A percentile compares a stretch with the other conserved stretches of the same genome.
phyloP scores from a whole-genome alignment of 2,329 filamentous ascomycete genomes.

The Aspergillus brunneoviolaceus region DNA sequence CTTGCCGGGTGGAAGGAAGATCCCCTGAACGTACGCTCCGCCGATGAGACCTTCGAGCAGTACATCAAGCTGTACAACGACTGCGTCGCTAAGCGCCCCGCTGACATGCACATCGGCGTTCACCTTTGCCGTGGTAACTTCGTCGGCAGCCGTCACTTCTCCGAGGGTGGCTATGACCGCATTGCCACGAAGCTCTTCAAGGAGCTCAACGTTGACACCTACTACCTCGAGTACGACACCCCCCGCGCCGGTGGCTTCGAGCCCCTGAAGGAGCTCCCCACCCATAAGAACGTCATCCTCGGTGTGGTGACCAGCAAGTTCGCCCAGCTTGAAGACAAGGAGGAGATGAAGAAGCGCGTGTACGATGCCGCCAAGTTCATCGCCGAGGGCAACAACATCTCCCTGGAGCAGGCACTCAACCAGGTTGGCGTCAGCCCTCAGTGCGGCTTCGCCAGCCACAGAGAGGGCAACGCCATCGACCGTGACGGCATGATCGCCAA shows the following conservation, averaged over 20 bases:
- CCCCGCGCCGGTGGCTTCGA: conserved; percentile 65
- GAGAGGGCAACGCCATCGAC: conserved; percentile 68
- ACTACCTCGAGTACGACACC: conserved; percentile 70
- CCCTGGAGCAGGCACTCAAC: conserved; percentile 65
- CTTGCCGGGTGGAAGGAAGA: conserved; percentile 68
- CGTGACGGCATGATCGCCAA: conserved; percentile 73
- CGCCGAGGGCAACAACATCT: conserved; percentile 65
- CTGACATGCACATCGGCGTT: conserved; percentile 73
- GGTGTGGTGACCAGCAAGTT: conserved; percentile 66
- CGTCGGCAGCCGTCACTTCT: conserved; percentile 64
- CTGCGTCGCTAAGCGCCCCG: conserved; percentile 61
- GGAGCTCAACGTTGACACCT: conserved; percentile 63
- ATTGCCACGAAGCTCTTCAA: conserved; percentile 67
- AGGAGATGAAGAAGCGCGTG: conserved; percentile 61
- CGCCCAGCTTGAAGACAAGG: conserved; percentile 61
- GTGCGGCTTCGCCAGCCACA: conserved; percentile 73
- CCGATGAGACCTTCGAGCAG: conserved; percentile 69
- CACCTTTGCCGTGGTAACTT: conserved; percentile 71
- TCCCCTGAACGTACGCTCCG: conserved; percentile 63
- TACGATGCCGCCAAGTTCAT: conserved; percentile 65
- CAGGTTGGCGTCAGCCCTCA: conserved; percentile 69
- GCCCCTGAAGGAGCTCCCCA: conserved; percentile 61
- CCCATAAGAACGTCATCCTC: conserved; percentile 62
- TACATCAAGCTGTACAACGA: conserved; percentile 79
- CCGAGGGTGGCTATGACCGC: conserved; percentile 65